Conservation (phyloP, 1,139 yeast genomes). For the Taiozyma sp. region DNA sequence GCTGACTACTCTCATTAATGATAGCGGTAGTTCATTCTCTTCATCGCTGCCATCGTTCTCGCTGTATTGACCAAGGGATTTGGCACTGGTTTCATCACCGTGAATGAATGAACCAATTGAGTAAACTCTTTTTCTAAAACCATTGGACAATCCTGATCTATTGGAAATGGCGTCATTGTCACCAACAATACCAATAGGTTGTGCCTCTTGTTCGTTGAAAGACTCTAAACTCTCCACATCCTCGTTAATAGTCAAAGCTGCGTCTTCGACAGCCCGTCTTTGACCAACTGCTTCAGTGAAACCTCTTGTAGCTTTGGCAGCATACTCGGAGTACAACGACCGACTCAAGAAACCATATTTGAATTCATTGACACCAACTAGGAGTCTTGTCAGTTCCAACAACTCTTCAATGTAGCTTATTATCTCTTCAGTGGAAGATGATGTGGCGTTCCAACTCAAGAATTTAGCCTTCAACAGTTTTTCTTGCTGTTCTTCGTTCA, state of each 20-base stretch:
- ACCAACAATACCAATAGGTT: constrained; percentile 16
- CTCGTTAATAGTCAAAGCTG: neutral
- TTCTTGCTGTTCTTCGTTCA: constrained; percentile 19
- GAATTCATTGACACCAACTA: constrained; percentile 44
- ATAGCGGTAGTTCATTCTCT: constrained; percentile 30
- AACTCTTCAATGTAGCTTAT: constrained; percentile 46
- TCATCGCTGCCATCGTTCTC: neutral
- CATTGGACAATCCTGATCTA: constrained; percentile 20
- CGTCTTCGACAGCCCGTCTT: neutral
- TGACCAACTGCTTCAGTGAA: constrained; percentile 5
- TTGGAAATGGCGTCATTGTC: constrained; percentile 1
- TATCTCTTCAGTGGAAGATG: constrained; percentile 43
- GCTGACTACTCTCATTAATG: constrained; percentile 31
- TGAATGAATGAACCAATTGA: constrained; percentile 30
- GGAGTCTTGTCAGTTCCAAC: constrained; percentile 33
- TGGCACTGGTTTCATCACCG: constrained; percentile 19
- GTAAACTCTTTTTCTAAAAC: constrained; percentile 29
- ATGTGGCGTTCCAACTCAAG: constrained; percentile 48
- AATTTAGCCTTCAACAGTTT: constrained; percentile 33
- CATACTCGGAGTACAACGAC: constrained; percentile 40
- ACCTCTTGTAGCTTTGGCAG: constrained; percentile 32
- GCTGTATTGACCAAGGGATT: constrained; percentile 25
- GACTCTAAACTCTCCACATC: constrained; percentile 8
- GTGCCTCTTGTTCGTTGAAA: constrained; percentile 4
- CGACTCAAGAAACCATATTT: constrained; percentile 46